Conservation (phyloP, 805 yeast genomes). For the Kodamaea jinghongensis region DNA sequence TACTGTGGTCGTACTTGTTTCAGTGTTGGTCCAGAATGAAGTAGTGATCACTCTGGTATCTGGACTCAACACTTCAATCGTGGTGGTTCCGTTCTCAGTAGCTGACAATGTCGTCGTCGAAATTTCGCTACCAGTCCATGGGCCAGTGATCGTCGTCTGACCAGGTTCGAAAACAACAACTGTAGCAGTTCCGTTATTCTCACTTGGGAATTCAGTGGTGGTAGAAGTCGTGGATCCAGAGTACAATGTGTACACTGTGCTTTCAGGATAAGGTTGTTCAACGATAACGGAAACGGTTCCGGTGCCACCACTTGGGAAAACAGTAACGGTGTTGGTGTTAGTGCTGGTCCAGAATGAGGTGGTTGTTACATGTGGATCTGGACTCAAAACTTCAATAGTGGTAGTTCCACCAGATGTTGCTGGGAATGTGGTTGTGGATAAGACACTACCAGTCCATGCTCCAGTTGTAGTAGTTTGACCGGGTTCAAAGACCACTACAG, state of each 20-base stretch:
- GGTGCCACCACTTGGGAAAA: neutral
- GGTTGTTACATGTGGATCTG: conserved; percentile 4
- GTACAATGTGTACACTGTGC: conserved; percentile 9
- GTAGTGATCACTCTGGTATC: too few species aligned
- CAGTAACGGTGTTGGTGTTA: conserved; percentile 4
- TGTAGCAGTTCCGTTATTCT: conserved; percentile 9
- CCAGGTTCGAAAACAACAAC: conserved; percentile 14
- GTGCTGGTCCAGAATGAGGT: conserved; percentile 8
- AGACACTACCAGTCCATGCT: conserved; percentile 10
- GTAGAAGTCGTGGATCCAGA: conserved; percentile 9
- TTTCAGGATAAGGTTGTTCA: conserved; percentile 15
- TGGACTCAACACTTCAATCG: conserved; percentile 9
- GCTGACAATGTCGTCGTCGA: conserved; percentile 14
- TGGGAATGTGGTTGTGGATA: conserved; percentile 7
- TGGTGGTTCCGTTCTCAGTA: conserved; percentile 8
- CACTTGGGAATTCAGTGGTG: conserved; percentile 4
- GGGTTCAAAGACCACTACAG: conserved; percentile 12
- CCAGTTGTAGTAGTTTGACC: conserved; percentile 7
- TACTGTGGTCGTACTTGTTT: conserved; percentile 2
- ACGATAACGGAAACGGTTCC: conserved; percentile 12
- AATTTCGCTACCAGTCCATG: conserved; percentile 8
- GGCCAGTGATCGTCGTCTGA: conserved; percentile 13
- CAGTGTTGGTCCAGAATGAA: conserved; percentile 11
- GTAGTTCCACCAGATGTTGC: conserved; percentile 8
- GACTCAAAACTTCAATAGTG: conserved; percentile 9